Conservation (phyloP, 148 eudicot species). For the Spergularia bocconei region DNA sequence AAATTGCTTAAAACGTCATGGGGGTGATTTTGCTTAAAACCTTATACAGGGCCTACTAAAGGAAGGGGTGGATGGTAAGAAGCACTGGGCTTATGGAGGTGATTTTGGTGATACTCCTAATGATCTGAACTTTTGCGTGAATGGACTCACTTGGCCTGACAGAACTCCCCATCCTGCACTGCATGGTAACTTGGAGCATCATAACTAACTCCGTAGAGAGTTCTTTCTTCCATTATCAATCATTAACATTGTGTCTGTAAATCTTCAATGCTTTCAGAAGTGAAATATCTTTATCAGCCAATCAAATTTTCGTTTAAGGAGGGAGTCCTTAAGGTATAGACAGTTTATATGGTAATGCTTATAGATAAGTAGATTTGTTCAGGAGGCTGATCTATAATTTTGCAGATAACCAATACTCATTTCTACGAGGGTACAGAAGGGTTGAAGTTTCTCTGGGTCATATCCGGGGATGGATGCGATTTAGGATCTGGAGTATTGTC, state of each 20-base stretch:
- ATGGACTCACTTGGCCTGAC: slow-evolving; percentile 89
- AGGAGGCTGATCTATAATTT: slow-evolving; percentile 9
- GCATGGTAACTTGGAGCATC: slow-evolving; percentile 49
- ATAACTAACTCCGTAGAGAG: not conserved
- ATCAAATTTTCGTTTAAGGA: slow-evolving; percentile 66
- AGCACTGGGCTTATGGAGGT: slow-evolving; percentile 97
- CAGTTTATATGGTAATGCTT: slow-evolving; percentile 1
- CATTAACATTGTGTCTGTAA: not conserved
- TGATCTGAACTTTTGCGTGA: slow-evolving; percentile 91
- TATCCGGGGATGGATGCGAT: slow-evolving; percentile 79
- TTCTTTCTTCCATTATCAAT: slow-evolving; percentile 1
- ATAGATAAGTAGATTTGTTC: slow-evolving; percentile 3
- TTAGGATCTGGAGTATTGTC: slow-evolving; percentile 66
- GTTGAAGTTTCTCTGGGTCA: slow-evolving; percentile 60
- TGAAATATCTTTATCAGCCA: slow-evolving; percentile 91
- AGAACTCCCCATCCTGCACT: slow-evolving; percentile 92
- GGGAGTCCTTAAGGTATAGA: slow-evolving; percentile 65
- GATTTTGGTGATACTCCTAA: slow-evolving; percentile 94
- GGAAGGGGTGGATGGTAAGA: slow-evolving; percentile 64
- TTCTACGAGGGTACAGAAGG: slow-evolving; percentile 69
- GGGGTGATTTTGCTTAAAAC: not conserved
- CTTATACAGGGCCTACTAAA: slow-evolving; percentile 68
- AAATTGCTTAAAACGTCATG: not conserved
- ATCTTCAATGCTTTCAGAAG: slow-evolving; percentile 50
- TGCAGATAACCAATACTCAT: slow-evolving; percentile 71